Conservation (phyloP, 2,329 filamentous ascomycete genomes). For the Cladosporium sp. region DNA sequence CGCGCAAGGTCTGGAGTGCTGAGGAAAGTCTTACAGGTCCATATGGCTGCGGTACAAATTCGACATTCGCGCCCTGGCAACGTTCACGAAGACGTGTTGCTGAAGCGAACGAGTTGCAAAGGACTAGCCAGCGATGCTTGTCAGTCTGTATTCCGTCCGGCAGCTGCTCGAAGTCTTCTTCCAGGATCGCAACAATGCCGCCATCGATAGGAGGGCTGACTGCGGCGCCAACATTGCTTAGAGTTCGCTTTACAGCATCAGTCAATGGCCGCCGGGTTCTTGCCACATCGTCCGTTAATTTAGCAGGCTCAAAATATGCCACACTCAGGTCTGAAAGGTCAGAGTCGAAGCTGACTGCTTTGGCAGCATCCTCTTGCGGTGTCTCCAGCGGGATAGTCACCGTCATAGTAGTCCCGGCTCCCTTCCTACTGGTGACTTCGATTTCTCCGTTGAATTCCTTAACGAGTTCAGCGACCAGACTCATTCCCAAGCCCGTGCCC, state of each 20-base stretch:
- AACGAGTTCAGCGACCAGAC: constrained; percentile 61
- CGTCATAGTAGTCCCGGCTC: constrained; percentile 24
- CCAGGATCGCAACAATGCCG: background rate
- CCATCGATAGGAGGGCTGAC: background rate
- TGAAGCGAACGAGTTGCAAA: constrained; percentile 9
- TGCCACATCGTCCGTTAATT: background rate
- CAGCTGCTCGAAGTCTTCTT: background rate
- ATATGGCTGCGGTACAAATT: constrained; percentile 10
- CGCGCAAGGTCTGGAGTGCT: background rate
- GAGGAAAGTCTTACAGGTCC: constrained; percentile 5
- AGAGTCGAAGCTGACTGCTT: too few species aligned
- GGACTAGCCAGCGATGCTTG: constrained; percentile 1
- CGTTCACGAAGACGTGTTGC: constrained; percentile 1
- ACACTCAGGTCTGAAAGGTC: background rate
- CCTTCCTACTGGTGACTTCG: constrained; percentile 33
- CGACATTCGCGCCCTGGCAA: background rate
- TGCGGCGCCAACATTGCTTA: background rate
- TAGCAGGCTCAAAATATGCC: background rate
- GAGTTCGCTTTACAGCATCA: background rate
- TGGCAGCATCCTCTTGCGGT: background rate
- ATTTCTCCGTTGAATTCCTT: constrained; percentile 62
- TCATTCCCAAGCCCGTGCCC: constrained; percentile 66
- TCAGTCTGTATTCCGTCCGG: background rate
- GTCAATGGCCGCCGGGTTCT: background rate
- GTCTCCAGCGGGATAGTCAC: constrained; percentile 20